phyloP scores from a whole-genome alignment of 2,329 filamentous ascomycete genomes.

The Colletotrichum navitas region DNA sequence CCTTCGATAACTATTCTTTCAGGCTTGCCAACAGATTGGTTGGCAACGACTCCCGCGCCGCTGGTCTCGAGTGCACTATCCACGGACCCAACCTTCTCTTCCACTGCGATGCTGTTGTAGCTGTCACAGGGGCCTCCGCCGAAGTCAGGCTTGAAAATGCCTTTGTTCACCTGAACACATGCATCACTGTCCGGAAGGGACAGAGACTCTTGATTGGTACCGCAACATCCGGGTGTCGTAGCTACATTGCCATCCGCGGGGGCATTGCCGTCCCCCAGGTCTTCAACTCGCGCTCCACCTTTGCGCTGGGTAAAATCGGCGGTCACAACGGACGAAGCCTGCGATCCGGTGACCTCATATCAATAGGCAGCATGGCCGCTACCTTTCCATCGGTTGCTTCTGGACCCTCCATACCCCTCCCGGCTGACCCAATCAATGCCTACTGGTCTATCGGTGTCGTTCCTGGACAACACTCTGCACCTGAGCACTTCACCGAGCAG shows the following conservation, averaged over 20 bases:
- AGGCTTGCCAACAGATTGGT: conserved; percentile 53
- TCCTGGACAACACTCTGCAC: conserved; percentile 55
- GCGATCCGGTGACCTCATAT: conserved; percentile 48
- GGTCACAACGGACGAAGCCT: conserved; percentile 52
- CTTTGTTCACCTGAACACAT: conserved; percentile 43
- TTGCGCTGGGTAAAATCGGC: conserved; percentile 51
- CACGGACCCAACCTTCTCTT: conserved; percentile 53
- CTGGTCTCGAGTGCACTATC: conserved; percentile 53
- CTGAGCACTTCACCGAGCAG: conserved; percentile 53
- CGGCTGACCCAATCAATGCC: conserved; percentile 44
- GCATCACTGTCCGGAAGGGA: conserved; percentile 45
- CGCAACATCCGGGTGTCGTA: conserved; percentile 49
- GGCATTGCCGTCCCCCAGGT: conserved; percentile 52
- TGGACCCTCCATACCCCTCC: conserved; percentile 43
- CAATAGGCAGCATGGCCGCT: conserved; percentile 34
- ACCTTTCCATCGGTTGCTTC: neutral
- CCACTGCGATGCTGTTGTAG: conserved; percentile 49
- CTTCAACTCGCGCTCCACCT: conserved; percentile 51
- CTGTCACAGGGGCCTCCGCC: conserved; percentile 50
- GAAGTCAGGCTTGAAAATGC: conserved; percentile 47
- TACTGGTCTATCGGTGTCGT: conserved; percentile 52
- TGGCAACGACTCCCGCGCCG: conserved; percentile 47
- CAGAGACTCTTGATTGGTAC: conserved; percentile 47
- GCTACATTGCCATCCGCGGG: conserved; percentile 52
- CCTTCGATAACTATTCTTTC: conserved; percentile 56